A percentile compares a stretch with the other conserved stretches of the same genome.
Conservation (phyloP, 2,329 filamentous ascomycete species). For the Mariannaea elegans region DNA sequence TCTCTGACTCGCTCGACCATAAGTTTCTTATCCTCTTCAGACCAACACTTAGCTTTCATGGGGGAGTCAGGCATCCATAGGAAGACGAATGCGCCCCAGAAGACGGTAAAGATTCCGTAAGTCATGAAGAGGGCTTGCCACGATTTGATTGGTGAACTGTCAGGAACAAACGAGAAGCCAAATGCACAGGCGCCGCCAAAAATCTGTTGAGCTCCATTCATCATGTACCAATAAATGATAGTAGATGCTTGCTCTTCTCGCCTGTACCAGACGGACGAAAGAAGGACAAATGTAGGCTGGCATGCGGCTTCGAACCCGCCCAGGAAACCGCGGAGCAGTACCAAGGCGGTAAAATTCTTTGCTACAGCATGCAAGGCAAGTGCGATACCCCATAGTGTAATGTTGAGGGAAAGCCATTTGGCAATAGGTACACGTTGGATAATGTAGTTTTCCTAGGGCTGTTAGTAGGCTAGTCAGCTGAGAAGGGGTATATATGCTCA, state of each 20-base stretch:
- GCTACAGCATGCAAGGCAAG: slow-evolving; percentile 69
- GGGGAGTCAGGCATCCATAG: slow-evolving; percentile 73
- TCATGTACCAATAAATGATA: slow-evolving; percentile 76
- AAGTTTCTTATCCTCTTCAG: slow-evolving; percentile 69
- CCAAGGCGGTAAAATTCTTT: slow-evolving; percentile 65
- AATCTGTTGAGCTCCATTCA: slow-evolving; percentile 78
- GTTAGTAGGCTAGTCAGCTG: background rate
- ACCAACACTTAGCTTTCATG: slow-evolving; percentile 75
- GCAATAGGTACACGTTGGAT: slow-evolving; percentile 71
- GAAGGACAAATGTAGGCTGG: slow-evolving; percentile 72
- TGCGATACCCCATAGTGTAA: slow-evolving; percentile 69
- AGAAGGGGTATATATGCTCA: background rate
- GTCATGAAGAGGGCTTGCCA: slow-evolving; percentile 75
- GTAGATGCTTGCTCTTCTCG: slow-evolving; percentile 71
- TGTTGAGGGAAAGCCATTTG: slow-evolving; percentile 70
- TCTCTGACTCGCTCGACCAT: slow-evolving; percentile 67
- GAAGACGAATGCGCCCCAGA: slow-evolving; percentile 70
- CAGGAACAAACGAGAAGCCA: slow-evolving; percentile 61
- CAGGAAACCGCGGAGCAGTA: slow-evolving; percentile 69
- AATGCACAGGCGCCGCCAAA: slow-evolving; percentile 75
- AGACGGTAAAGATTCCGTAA: slow-evolving; percentile 67
- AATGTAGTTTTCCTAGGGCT: slow-evolving; percentile 57
- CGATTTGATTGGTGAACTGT: slow-evolving; percentile 60
- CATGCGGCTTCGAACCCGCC: slow-evolving; percentile 76
- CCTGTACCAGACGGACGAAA: slow-evolving; percentile 76